A percentile compares a stretch with the other conserved stretches of the same genome.
Evolutionary conservation across 345 rosid species (phyloP).

Genomic region (Pistacia integerrima): DNA sequence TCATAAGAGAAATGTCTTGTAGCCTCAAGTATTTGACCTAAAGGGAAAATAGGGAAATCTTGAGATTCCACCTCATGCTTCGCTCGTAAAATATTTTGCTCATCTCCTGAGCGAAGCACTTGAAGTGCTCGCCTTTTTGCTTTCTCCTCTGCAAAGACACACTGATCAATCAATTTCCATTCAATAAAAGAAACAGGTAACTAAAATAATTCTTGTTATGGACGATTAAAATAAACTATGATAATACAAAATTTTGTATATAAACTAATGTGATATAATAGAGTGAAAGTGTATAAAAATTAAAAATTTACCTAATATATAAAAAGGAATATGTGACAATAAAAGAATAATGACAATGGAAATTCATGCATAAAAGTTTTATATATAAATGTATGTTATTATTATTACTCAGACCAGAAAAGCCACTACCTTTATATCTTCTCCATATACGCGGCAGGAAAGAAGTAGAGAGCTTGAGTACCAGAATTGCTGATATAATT

Average conservation of each 20-base stretch:
- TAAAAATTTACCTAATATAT: no score
- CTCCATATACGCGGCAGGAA: constrained; percentile 4
- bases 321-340: no score
- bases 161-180: background rate
- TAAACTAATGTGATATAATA: no score
- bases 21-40: constrained; percentile 19
- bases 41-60: constrained; percentile 23
- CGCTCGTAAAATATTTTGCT: background rate
- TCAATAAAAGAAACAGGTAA: background rate
- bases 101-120: constrained; percentile 14
- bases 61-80: constrained; percentile 16
- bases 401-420: no score
- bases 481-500: constrained; percentile 8
- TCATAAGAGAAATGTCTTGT: constrained; percentile 28
- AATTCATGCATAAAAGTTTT: no score
- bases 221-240: no score
- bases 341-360: no score
- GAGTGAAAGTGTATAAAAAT: no score
- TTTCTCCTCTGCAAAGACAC: background rate
- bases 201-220: no score
- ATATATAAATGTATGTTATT: no score
- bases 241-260: no score
- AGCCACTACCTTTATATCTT: background rate
- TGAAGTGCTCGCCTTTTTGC: constrained; percentile 20
- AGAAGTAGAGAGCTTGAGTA: background rate